A percentile compares a stretch with the other conserved stretches of the same genome.
Evolutionary conservation across 768 basidiomycete genomes (phyloP).

Genomic region (Mycena crocata): DNA sequence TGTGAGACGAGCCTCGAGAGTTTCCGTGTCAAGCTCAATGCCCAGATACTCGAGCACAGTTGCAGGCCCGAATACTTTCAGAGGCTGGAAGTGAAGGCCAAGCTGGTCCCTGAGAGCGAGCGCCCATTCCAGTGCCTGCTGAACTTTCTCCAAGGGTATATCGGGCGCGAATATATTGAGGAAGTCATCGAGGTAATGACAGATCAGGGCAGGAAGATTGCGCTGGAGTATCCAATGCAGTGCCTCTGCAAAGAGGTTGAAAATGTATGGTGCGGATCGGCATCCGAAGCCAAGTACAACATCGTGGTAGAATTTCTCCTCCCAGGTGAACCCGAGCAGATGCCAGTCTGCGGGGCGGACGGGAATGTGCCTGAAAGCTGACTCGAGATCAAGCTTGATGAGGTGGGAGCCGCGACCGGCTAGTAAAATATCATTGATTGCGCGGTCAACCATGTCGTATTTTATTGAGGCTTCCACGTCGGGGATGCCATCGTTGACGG

Average conservation of each 20-base stretch:
- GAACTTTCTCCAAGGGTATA: neutral
- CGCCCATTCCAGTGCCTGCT: conserved; percentile 43
- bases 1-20: conserved; percentile 25
- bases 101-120: conserved; percentile 34
- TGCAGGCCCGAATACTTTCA: conserved; percentile 41
- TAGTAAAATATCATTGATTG: neutral
- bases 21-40: conserved; percentile 33
- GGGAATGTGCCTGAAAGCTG: neutral
- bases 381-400: neutral
- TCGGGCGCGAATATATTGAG: conserved; percentile 39
- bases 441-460: neutral
- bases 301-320: neutral
- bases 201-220: conserved; percentile 43
- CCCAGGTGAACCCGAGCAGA: neutral
- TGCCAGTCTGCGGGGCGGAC: neutral
- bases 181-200: conserved; percentile 53
- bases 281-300: neutral
- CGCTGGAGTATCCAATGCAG: conserved; percentile 14
- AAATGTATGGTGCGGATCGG: too few species aligned
- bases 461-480: conserved; percentile 28
- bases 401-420: neutral
- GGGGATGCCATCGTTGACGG: conserved; percentile 37
- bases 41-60: conserved; percentile 41
- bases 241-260: conserved; percentile 9
- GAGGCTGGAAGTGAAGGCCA: conserved; percentile 6